Conservation (phyloP, 192 early-diverging fungal species). For the Coemansia sp. region DNA sequence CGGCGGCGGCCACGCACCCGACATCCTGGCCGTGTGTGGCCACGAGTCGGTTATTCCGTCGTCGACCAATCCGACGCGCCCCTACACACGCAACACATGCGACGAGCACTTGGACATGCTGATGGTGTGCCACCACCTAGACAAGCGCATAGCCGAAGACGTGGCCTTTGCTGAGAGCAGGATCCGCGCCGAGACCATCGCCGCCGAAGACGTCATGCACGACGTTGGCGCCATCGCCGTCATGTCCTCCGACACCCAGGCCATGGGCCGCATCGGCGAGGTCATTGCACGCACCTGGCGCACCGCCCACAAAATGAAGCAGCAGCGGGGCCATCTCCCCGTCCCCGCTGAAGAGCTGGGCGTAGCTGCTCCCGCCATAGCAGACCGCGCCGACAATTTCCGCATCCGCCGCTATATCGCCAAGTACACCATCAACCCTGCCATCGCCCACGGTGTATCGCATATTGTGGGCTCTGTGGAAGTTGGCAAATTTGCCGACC, state of each 20-base stretch:
- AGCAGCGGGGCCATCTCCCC: constrained; percentile 66
- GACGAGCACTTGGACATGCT: constrained; percentile 99
- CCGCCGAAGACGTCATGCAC: constrained; percentile 94
- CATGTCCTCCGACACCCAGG: constrained; percentile 91
- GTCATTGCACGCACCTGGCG: constrained; percentile 92
- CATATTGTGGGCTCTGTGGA: constrained; percentile 93
- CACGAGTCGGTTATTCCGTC: constrained; percentile 87
- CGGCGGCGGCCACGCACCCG: constrained; percentile 91
- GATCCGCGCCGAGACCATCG: constrained; percentile 96
- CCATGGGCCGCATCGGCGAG: constrained; percentile 97
- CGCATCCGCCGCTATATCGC: constrained; percentile 88
- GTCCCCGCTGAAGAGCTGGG: constrained; percentile 23
- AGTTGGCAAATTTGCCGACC: constrained; percentile 90
- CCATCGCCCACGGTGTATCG: constrained; percentile 81
- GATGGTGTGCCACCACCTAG: constrained; percentile 97
- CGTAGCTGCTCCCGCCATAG: constrained; percentile 29
- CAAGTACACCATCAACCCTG: constrained; percentile 98
- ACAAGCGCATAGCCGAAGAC: constrained; percentile 91
- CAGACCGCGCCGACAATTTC: constrained; percentile 77
- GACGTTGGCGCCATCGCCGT: constrained; percentile 93
- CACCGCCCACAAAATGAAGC: constrained; percentile 94
- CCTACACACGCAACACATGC: constrained; percentile 90
- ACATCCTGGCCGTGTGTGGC: constrained; percentile 75
- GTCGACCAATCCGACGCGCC: constrained; percentile 95
- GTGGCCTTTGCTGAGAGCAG: constrained; percentile 95